Evolutionary conservation across 352 stramenopile species (phyloP).

Genomic region (Poterioochromonas sp.): DNA sequence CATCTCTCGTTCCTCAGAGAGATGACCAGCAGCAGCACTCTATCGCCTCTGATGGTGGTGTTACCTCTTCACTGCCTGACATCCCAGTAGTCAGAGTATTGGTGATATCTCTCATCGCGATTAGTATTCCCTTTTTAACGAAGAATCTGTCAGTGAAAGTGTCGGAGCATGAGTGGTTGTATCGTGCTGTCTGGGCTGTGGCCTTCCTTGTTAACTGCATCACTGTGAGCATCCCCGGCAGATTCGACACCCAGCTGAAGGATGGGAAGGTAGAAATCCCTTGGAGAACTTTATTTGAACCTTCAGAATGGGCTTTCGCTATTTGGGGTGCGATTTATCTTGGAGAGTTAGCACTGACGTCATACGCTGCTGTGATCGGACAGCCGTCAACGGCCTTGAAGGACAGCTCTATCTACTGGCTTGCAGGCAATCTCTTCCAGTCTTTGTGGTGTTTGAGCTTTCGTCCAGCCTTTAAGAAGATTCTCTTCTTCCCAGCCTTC

Average conservation of each 20-base stretch:
- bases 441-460: neutral
- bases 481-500: neutral
- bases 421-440: neutral
- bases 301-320: neutral
- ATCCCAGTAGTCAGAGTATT: too few relatives aligned
- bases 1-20: too few relatives aligned
- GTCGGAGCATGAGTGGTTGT: too few relatives aligned
- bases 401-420: neutral
- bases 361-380: neutral
- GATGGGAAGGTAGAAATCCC: neutral
- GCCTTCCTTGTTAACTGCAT: neutral
- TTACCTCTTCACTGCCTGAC: too few relatives aligned
- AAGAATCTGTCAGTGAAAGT: too few relatives aligned
- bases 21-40: too few relatives aligned
- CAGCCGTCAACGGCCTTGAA: neutral
- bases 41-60: too few relatives aligned
- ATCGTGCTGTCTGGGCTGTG: neutral
- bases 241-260: neutral
- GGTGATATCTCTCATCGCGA: too few relatives aligned
- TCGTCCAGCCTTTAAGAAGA: neutral
- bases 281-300: neutral
- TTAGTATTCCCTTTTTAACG: too few relatives aligned
- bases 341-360: neutral
- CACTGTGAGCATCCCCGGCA: neutral
- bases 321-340: conserved; percentile 8